phyloP scores from a whole-genome alignment of 2,329 filamentous ascomycete genomes.

The Aspergillus viridinutans region DNA sequence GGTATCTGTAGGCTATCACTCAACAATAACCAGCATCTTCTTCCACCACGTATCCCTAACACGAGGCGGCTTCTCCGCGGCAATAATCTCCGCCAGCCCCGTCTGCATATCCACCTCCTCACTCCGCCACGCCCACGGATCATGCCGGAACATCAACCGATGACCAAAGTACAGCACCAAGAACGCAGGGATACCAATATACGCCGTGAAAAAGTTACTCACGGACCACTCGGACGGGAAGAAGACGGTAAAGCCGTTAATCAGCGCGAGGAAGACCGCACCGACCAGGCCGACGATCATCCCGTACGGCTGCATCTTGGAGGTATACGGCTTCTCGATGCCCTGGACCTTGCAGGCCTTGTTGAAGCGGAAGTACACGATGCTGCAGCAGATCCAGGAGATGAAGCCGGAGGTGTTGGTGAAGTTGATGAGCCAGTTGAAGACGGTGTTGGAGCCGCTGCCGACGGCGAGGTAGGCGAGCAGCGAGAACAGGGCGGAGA shows the following conservation, averaged over 20 bases:
- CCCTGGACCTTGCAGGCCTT: conserved; percentile 46
- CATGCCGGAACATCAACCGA: conserved; percentile 43
- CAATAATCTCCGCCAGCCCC: conserved; percentile 50
- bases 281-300: conserved; percentile 56
- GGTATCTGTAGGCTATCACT: conserved; percentile 17
- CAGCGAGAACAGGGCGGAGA: conserved; percentile 56
- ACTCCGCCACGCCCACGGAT: conserved; percentile 50
- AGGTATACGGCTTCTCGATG: conserved; percentile 51
- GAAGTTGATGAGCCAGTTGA: conserved; percentile 70
- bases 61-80: conserved; percentile 37
- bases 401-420: conserved; percentile 66
- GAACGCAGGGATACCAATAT: conserved; percentile 63
- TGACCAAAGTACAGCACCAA: conserved; percentile 52
- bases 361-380: conserved; percentile 58
- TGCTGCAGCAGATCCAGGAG: conserved; percentile 63
- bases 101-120: conserved; percentile 52
- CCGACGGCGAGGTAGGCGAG: conserved; percentile 67
- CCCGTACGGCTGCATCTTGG: conserved; percentile 59
- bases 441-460: conserved; percentile 55
- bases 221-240: conserved; percentile 61
- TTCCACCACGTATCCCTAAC: conserved; percentile 31
- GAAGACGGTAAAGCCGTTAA: conserved; percentile 74
- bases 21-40: conserved; percentile 27
- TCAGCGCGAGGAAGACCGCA: conserved; percentile 59
- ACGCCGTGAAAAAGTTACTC: conserved; percentile 61